Evolutionary conservation across 768 basidiomycete species (phyloP), one percentile per base, ranked within the genome.

Genomic region (Fomitopsis pulvina): DNA sequence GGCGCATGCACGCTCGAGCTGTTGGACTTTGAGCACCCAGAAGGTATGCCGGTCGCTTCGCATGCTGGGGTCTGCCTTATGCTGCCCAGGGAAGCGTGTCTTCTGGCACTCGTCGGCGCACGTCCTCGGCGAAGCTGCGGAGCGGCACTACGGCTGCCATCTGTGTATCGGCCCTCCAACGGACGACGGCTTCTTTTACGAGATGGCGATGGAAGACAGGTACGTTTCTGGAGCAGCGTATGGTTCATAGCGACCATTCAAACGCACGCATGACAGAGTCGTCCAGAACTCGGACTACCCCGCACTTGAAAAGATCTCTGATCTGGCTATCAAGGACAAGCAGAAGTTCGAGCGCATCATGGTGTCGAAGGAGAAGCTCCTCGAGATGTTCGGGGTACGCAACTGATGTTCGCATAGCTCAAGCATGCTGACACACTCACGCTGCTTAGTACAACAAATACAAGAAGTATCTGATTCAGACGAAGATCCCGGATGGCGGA

Each of bases 91-190:
- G 52, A 93, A 97, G 68, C 87, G 85, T 60, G 96, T 99, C 7
- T 99, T 98, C 75, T 99, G 96, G 96, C 96, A 98, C 66, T 98
- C 96, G 16, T 97, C 94, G 22, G 96, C 96, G 0, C 96, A 98
- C 68, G 92, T 98, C 50, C 78, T 99, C 16, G 96, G 96, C 40
- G 96, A 99, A 69, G 88, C 95, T 48, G 82, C 92, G 37, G 96
- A 99, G 69, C 80, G 88, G 47, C 92, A 96, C 65, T 95, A 97
- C 65, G 95, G 94, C 34, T 96, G 93, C 66, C 93, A 96, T 72
- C 76, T 99, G 12, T 96, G 94, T 61, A 83, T 96, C 53, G 96
- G 96, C 2, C 96, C 96, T 14, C 96, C 96, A 21, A 92, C 93
- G 2, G 92, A 95, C 25, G 93, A 97, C 6, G 96, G 96, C 20